Evolutionary conservation across 2,329 filamentous ascomycete species (phyloP).

Genomic region (Ascochyta lentis): DNA sequence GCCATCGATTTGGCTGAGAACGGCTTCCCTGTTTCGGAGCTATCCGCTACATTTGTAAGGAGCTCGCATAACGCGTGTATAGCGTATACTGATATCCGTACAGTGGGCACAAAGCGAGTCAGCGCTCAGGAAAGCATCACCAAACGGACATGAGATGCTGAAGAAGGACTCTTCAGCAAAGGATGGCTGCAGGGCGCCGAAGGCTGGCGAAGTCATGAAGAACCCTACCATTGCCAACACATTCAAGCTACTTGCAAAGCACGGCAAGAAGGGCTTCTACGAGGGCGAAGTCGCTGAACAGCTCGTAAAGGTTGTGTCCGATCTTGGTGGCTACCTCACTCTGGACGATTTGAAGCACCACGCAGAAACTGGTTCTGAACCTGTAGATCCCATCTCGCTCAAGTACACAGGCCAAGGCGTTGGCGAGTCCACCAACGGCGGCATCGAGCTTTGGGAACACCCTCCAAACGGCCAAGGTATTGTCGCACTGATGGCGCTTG

Average conservation of each 20-base stretch:
- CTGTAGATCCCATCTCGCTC: conserved; percentile 84
- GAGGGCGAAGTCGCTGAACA: conserved; percentile 81
- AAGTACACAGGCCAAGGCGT: conserved; percentile 74
- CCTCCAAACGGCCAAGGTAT: conserved; percentile 97
- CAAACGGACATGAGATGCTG: conserved; percentile 86
- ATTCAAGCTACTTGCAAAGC: conserved; percentile 76
- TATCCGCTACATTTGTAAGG: conserved; percentile 72
- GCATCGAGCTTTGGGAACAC: conserved; percentile 92
- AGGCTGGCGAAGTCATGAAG: conserved; percentile 85
- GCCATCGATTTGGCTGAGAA: conserved; percentile 86
- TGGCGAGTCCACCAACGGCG: conserved; percentile 57
- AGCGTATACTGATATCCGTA: conserved; percentile 7
- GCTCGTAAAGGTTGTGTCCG: conserved; percentile 77
- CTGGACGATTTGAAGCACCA: conserved; percentile 83
- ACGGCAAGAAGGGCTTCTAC: conserved; percentile 93
- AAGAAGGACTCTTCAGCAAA: conserved; percentile 74
- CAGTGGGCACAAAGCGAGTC: conserved; percentile 76
- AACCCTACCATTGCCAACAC: conserved; percentile 82
- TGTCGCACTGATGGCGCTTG: conserved; percentile 90
- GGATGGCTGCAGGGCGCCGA: conserved; percentile 76
- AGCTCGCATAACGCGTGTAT: too few species aligned
- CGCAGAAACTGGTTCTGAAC: conserved; percentile 73
- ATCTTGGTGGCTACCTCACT: conserved; percentile 78
- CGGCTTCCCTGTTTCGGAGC: conserved; percentile 87
- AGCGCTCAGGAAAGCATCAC: conserved; percentile 73